Evolutionary conservation across 2,329 filamentous ascomycete genomes (phyloP).

Genomic region (Verticillium klebahnii): DNA sequence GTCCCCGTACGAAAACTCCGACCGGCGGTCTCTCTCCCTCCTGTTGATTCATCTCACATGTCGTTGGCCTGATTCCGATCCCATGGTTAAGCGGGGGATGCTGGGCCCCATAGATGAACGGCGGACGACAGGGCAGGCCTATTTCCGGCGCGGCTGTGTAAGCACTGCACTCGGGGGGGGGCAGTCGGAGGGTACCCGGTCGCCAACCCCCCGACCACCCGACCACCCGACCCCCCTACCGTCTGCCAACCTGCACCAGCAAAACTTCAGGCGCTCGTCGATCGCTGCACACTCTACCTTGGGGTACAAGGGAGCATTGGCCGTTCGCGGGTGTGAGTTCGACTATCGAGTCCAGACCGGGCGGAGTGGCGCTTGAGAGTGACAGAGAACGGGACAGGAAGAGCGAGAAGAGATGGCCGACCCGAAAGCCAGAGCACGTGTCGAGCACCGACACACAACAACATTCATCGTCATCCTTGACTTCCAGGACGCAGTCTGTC

Average conservation of each 20-base stretch:
- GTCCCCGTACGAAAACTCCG: neutral
- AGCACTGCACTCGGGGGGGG: neutral
- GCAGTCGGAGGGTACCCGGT: neutral
- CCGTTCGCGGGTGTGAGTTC: neutral
- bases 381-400: no score
- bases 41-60: neutral
- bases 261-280: neutral
- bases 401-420: no score
- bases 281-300: neutral
- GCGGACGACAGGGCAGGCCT: neutral
- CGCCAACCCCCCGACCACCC: neutral
- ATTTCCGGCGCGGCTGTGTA: constrained; percentile 2
- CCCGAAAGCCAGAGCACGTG: no score
- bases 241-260: neutral
- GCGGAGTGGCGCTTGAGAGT: no score
- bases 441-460: no score
- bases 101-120: neutral
- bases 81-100: neutral
- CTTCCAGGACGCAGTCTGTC: no score
- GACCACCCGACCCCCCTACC: neutral
- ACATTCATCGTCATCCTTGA: no score
- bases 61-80: neutral
- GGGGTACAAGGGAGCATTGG: neutral
- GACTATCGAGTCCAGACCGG: neutral
- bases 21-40: neutral